phyloP scores from a whole-genome alignment of 2,329 filamentous ascomycete genomes.

The Trichoderma sp. region DNA sequence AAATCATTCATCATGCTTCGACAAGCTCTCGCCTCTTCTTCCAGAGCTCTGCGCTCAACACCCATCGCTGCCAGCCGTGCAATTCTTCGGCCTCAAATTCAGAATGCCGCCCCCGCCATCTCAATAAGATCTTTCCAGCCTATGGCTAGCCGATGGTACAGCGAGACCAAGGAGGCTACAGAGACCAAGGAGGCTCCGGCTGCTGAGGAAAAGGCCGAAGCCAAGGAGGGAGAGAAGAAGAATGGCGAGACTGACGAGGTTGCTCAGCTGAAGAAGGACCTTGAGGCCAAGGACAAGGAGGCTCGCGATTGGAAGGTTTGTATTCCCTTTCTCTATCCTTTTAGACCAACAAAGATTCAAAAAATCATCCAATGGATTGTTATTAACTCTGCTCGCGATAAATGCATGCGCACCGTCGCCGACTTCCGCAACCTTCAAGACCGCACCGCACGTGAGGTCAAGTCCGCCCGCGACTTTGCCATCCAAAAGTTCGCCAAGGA shows the following conservation, averaged over 20 bases:
- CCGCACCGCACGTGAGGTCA: slow-evolving; percentile 86
- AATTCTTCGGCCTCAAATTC: slow-evolving; percentile 41
- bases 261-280: slow-evolving; percentile 50
- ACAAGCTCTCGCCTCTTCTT: slow-evolving; percentile 46
- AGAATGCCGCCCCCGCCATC: slow-evolving; percentile 38
- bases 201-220: slow-evolving; percentile 32
- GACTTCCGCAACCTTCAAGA: slow-evolving; percentile 99
- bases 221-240: slow-evolving; percentile 31
- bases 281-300: slow-evolving; percentile 55
- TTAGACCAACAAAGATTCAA: neutral
- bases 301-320: slow-evolving; percentile 80
- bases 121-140: slow-evolving; percentile 41
- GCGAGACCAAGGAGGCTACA: slow-evolving; percentile 45
- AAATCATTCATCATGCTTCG: slow-evolving; percentile 44
- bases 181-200: slow-evolving; percentile 32
- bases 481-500: slow-evolving; percentile 96
- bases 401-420: slow-evolving; percentile 89
- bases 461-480: slow-evolving; percentile 84
- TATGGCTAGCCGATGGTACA: slow-evolving; percentile 48
- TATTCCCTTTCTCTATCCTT: slow-evolving; percentile 8
- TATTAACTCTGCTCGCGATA: slow-evolving; percentile 53
- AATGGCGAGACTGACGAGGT: slow-evolving; percentile 41
- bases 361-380: neutral
- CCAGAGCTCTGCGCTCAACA: slow-evolving; percentile 47
- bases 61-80: slow-evolving; percentile 40